Base-by-base conservation (phyloP, 148 eudicot species). In the Oxyria digyna region DNA sequence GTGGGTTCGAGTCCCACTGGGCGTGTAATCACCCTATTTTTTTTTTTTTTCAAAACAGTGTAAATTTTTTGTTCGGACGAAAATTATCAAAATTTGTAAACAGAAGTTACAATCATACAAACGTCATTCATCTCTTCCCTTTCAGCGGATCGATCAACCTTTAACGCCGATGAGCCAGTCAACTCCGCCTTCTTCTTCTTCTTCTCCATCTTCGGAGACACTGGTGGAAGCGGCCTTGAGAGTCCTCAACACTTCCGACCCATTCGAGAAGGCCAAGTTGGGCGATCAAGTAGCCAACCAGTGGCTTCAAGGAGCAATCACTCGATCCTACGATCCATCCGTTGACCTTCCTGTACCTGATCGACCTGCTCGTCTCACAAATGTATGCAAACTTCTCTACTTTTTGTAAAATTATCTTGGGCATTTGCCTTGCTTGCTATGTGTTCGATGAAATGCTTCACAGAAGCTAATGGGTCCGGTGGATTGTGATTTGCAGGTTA, bases 221-320 rank as follows among this genome's bases (percentile, higher is more conserved):
- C 63, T 89, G 35, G 89, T 92, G n/a, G 89, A 77, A 79, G 91
- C 83, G 31, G 97, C 97, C 17, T 55, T 92, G 21, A 78, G 81
- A 29, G 85, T 92, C 1, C 76, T 89, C 7, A 85, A 79, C 79
- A 87, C 97, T 7, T 74, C 86, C 0, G 89, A 92, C 77, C 93
- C 91, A 3, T 82, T 84, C 65, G 86, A 89, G 68, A 92, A 92
- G 71, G 93, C 93, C 11, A 81, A 76, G 32, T 74, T 92, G 11
- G 97, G 97, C 6, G 93, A 92, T 59, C 67, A 67, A 73, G 76
- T 85, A 6, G 93, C 97, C 1, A 71, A 63, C 49, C 78, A 82
- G 71, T 91, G 97, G 97, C 85, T 85, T 2, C 74, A 86, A 65
- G 92, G 87, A n/a, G 31, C 67, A 77, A 82, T 91, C 65, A 27